These are phyloP conservation scores for Clarireedia monteithiana DNA, from an alignment of 2,329 filamentous ascomycete genomes.

Conservation along the genomic window DNA sequence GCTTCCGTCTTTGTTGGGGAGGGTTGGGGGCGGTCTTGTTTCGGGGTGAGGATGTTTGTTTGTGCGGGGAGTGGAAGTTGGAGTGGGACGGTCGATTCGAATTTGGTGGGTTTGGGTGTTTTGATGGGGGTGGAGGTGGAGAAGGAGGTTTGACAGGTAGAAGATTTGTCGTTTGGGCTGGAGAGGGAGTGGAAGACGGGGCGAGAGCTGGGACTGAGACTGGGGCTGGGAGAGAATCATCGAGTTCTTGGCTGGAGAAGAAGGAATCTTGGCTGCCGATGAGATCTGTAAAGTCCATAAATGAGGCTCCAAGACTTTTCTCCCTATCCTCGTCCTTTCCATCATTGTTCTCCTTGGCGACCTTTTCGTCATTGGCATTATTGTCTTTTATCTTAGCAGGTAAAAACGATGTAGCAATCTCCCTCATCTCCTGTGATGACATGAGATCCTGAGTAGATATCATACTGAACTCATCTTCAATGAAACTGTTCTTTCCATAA, in stretches of 20 bases:
- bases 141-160: no score
- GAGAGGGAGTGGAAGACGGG: not conserved
- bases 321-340: not conserved
- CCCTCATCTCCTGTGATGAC: constrained; percentile 40
- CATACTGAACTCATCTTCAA: constrained; percentile 13
- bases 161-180: no score
- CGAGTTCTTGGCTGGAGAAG: not conserved
- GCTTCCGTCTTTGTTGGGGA: not conserved
- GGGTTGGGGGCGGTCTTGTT: not conserved
- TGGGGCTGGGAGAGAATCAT: not conserved
- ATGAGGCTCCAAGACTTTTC: no score
- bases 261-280: not conserved
- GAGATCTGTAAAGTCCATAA: not conserved
- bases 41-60: not conserved
- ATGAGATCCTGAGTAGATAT: constrained; percentile 38
- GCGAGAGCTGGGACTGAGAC: not conserved
- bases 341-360: not conserved
- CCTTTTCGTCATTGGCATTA: not conserved
- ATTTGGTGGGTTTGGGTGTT: not conserved
- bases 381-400: not conserved
- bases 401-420: constrained; percentile 24
- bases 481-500: not conserved
- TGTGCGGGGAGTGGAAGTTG: not conserved
- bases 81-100: not conserved
- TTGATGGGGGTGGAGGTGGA: not conserved